Evolutionary conservation across 2,329 filamentous ascomycete genomes (phyloP).

Genomic region (Tolypocladium amazonense): DNA sequence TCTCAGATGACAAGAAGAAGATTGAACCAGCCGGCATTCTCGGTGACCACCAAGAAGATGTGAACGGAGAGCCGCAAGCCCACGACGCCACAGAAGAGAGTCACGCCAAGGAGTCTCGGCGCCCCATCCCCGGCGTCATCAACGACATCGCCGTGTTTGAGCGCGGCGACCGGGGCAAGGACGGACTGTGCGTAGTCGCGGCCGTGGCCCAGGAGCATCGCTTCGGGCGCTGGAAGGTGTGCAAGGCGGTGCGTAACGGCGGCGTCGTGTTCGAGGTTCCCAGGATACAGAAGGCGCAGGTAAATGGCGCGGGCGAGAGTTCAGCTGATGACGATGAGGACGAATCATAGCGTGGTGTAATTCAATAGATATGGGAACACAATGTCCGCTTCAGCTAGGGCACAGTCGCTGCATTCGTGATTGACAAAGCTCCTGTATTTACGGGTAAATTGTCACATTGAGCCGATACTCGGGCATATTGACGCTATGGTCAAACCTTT

Average conservation of each 20-base stretch:
- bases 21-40: slow-evolving; percentile 64
- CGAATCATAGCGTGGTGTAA: slow-evolving; percentile 8
- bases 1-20: slow-evolving; percentile 72
- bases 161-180: slow-evolving; percentile 62
- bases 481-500: neutral
- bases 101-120: slow-evolving; percentile 2
- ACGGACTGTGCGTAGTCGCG: slow-evolving; percentile 75
- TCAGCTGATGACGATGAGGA: slow-evolving; percentile 10
- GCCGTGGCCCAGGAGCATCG: slow-evolving; percentile 80
- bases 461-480: neutral
- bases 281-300: slow-evolving; percentile 21
- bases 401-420: neutral
- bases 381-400: neutral
- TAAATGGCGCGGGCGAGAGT: slow-evolving; percentile 5
- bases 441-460: neutral
- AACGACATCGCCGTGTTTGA: slow-evolving; percentile 88
- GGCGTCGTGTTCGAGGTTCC: slow-evolving; percentile 82
- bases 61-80: slow-evolving; percentile 14
- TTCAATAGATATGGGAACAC: slow-evolving; percentile 1
- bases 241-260: slow-evolving; percentile 60
- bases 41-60: slow-evolving; percentile 25
- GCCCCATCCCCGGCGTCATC: slow-evolving; percentile 59
- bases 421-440: too few relatives aligned
- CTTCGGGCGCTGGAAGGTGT: slow-evolving; percentile 69
- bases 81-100: slow-evolving; percentile 13